A percentile compares a stretch with the other conserved stretches of the same genome.
Evolutionary conservation across 2,329 filamentous ascomycete species (phyloP).

Genomic region (Colletotrichum tamarilloi): DNA sequence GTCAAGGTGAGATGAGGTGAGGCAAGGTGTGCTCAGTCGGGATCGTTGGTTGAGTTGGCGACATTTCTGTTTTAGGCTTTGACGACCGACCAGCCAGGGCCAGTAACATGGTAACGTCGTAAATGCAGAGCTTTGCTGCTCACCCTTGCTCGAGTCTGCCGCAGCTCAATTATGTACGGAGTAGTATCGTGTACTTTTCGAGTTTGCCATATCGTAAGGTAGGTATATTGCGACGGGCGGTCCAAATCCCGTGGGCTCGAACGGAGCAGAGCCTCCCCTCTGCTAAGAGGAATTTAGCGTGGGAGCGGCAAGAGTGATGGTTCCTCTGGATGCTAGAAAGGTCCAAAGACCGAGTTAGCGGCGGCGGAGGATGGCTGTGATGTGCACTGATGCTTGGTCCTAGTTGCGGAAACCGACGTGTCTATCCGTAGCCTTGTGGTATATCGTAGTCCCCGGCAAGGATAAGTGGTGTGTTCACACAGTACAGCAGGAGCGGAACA

Average conservation of each 20-base stretch:
- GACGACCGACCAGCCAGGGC: background rate
- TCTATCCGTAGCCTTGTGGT: background rate
- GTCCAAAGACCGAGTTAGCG: background rate
- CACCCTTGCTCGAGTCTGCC: background rate
- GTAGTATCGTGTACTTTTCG: background rate
- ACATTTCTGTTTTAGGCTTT: slow-evolving; percentile 3
- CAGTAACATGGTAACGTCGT: slow-evolving; percentile 1
- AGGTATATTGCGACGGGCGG: background rate
- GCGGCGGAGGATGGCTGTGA: background rate
- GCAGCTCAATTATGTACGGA: background rate
- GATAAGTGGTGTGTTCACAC: background rate
- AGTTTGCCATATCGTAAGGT: background rate
- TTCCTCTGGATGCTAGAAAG: background rate
- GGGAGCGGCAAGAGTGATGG: background rate
- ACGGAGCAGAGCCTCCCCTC: background rate
- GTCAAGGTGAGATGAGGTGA: slow-evolving; percentile 16
- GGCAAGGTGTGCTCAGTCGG: slow-evolving; percentile 7
- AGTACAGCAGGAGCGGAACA: background rate
- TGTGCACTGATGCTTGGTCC: background rate
- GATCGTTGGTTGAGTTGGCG: background rate
- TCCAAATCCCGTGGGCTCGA: background rate
- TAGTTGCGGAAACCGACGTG: background rate
- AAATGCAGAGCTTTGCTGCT: background rate
- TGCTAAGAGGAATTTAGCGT: background rate
- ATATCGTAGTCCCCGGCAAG: background rate